Base-by-base conservation (phyloP, 768 basidiomycete species). In the Panellus pusillus region DNA sequence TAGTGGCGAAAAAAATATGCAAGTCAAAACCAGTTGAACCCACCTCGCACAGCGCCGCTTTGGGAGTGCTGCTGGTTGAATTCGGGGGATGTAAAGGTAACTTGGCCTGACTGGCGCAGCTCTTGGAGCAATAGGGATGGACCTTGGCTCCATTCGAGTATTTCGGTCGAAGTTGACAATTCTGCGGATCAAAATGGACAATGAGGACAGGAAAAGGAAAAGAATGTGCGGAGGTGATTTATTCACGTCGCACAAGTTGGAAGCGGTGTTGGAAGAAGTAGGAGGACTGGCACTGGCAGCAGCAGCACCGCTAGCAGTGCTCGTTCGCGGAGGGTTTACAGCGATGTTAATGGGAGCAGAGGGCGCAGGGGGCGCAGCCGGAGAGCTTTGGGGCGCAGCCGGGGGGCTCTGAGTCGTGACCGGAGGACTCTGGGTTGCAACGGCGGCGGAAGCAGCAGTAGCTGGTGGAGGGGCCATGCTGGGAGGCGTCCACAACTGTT, bases 71-170 rank as follows among this genome's bases (percentile, higher is more conserved):
- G 65, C 45, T 62, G 61, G 36, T 60, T 29, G 51, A 27, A 27
- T 31, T 39, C 12, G 58, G 54, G 24, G 57, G 47, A 31, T 57
- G 55, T 7, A 49, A 45, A 29, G 56, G 67, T 41, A 63, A 60
- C 66, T 72, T 71, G 61, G 52, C 70, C 68, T 76, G 79, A 63
- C 57, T 71, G n/a, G 82, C 79, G 62, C 83, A 86, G 6, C 74
- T 75, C 69, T 80, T 85, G 62, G 81, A 70, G 59, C 83, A 86
- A 59, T 77, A 86, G 0, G 78, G 73, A 63, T 84, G 83, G 5
- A 74, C 77, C 63, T 78, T 82, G 43, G 66, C 70, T 12, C 81
- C 81, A 54, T 84, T 84, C 58, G 72, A 71, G 61, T 78, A 77
- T 60, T 80, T 86, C 19, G 83, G 82, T 44, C 79, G 76, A 31